phyloP scores from a whole-genome alignment of 257 asterid genomes.

The Linderniella brevidens region DNA sequence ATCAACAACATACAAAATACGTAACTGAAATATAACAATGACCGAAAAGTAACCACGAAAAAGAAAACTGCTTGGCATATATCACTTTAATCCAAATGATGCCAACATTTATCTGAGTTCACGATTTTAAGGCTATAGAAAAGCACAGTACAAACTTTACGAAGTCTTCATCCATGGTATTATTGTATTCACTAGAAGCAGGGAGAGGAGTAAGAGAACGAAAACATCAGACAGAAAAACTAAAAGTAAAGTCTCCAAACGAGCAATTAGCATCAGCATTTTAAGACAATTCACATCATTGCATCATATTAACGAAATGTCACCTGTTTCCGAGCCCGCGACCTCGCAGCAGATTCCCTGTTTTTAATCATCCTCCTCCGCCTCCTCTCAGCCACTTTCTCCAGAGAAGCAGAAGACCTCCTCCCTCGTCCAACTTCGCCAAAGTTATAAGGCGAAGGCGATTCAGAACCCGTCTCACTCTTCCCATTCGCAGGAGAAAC shows the following conservation, averaged over 20 bases:
- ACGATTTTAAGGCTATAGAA: no score
- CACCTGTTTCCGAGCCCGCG: constrained; percentile 89
- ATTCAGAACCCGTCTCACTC: constrained; percentile 25
- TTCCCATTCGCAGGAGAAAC: constrained; percentile 21
- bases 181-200: no score
- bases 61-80: neutral
- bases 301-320: constrained; percentile 2
- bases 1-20: no score
- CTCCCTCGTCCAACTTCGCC: constrained; percentile 20
- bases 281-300: no score
- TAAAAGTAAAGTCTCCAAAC: neutral
- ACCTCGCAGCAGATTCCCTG: constrained; percentile 54
- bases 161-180: no score
- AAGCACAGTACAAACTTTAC: no score
- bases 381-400: constrained; percentile 54
- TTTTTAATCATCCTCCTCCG: constrained; percentile 48
- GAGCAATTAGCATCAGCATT: neutral
- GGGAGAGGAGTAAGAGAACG: no score
- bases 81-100: neutral
- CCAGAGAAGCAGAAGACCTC: constrained; percentile 18
- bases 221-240: no score
- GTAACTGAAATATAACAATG: no score
- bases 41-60: no score
- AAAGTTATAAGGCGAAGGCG: constrained; percentile 37
- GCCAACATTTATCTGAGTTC: no score